Conservation (phyloP, 2,329 filamentous ascomycete genomes). For the Monosporascus sp. region DNA sequence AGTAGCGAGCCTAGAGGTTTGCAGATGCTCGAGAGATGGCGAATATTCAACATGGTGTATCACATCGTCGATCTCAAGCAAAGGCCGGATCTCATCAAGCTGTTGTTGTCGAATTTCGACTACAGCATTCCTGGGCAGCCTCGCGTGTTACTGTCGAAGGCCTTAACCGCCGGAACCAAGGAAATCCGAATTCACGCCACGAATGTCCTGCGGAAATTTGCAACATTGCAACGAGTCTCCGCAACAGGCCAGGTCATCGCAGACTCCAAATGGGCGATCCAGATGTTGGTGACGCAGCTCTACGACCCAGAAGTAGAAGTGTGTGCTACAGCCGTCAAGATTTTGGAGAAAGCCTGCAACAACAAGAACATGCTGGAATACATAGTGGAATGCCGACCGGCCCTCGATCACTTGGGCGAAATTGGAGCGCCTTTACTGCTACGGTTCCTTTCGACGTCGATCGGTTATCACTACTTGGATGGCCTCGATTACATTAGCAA, state of each 20-base stretch:
- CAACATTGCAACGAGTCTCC: constrained; percentile 48
- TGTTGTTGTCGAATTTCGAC: constrained; percentile 86
- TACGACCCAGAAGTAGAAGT: constrained; percentile 98
- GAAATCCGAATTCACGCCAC: constrained; percentile 89
- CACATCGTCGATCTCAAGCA: constrained; percentile 91
- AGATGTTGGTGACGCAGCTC: constrained; percentile 92
- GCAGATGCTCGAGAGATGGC: constrained; percentile 89
- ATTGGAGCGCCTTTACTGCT: constrained; percentile 90
- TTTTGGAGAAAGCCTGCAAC: constrained; percentile 95
- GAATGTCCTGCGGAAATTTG: constrained; percentile 80
- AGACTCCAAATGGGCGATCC: constrained; percentile 92
- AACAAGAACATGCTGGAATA: constrained; percentile 87
- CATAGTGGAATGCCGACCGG: constrained; percentile 92
- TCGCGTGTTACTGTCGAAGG: constrained; percentile 87
- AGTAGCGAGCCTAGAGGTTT: constrained; percentile 79
- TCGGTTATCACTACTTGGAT: constrained; percentile 95
- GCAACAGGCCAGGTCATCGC: constrained; percentile 40
- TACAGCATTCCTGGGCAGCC: constrained; percentile 86
- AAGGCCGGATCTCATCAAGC: constrained; percentile 84
- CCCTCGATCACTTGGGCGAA: constrained; percentile 90
- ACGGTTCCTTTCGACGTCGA: constrained; percentile 90
- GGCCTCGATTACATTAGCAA: constrained; percentile 97
- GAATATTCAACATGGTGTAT: constrained; percentile 99
- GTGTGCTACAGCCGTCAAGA: constrained; percentile 92
- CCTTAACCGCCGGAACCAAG: constrained; percentile 85